Evolutionary conservation across 768 basidiomycete species (phyloP), one percentile per base, ranked within the genome.

Genomic region (Boletus insuetus): DNA sequence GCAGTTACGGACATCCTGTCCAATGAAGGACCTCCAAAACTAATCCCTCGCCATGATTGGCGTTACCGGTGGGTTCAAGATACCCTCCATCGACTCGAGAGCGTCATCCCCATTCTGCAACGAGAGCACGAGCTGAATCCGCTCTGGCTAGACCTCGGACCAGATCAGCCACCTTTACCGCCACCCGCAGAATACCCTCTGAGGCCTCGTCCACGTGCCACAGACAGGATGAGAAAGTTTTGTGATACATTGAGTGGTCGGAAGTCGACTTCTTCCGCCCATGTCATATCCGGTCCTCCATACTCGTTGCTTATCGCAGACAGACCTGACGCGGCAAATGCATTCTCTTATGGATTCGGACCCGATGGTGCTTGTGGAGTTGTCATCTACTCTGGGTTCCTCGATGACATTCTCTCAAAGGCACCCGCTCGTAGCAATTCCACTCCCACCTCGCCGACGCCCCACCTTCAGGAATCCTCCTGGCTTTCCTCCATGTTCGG

Each of bases 271-370:
- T 71, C 77, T 13, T 73, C 77, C 20, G 77, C 84, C 5, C 85
- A 87, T 57, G 69, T 77, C 20, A 80, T 87, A 43, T 75, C 89
- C 11, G 93, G 92, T 0, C 91, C 93, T 29, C 94, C 94, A 0
- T 98, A 95, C 68, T 89, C 91, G 34, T 74, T 99, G 7, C 79
- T 99, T 42, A 69, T 99, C n/a, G 83, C 96, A 44, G 91, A 98
- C 48, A 85, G 86, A 56, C 86, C 91, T 1, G 87, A 91, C 55
- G 77, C 84, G 3, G 80, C 83, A 10, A 99, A 98, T 65, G 96
- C 97, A 1, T 97, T 99, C 70, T 91, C 89, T 1, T 98, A 95
- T 66, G 96, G 96, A 2, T 98, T 98, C 61, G 93, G 93, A 13
- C 88, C 91, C 3, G 84, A 94, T 63, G 89, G 91, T 37, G 91